Evolutionary conservation across 192 early-diverging fungal genomes (phyloP).

Genomic region (Linnemannia hyalina): DNA sequence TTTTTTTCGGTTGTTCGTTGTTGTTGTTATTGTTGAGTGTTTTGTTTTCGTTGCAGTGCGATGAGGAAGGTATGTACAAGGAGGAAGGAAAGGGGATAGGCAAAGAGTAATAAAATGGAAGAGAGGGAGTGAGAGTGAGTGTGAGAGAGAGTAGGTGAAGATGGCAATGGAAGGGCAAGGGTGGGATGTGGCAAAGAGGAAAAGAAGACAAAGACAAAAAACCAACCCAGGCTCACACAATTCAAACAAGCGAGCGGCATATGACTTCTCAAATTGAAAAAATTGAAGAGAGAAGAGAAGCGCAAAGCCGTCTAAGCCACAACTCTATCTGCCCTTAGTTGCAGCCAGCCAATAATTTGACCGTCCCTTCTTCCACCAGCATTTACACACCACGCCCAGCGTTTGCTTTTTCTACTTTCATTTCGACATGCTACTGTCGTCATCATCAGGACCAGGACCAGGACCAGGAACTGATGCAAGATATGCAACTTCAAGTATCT

Average conservation of each 20-base stretch:
- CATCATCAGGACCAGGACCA: too few relatives aligned
- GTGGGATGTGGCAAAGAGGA: too few relatives aligned
- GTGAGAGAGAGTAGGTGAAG: not conserved
- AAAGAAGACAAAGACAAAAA: not conserved
- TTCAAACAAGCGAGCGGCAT: not conserved
- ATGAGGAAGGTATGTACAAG: conserved; percentile 4
- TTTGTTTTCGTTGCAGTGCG: not conserved
- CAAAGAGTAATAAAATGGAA: not conserved
- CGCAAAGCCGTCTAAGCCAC: not conserved
- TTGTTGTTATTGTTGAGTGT: not conserved
- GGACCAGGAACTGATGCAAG: not conserved
- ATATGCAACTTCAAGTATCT: not conserved
- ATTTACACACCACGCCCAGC: too few relatives aligned
- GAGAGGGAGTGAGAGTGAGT: not conserved
- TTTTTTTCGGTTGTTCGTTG: not conserved
- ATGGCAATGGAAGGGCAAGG: too few relatives aligned
- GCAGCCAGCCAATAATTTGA: not conserved
- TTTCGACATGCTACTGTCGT: conserved; percentile 1
- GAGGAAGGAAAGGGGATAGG: not conserved
- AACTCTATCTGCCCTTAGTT: not conserved
- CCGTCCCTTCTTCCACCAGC: not conserved
- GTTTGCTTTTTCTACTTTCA: not conserved
- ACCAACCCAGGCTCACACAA: not conserved
- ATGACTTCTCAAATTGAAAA: not conserved
- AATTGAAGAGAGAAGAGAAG: not conserved